These are phyloP conservation scores for Lobosporangium transversale DNA, from an alignment of 192 early-diverging fungal species.

Conservation along the genomic window DNA sequence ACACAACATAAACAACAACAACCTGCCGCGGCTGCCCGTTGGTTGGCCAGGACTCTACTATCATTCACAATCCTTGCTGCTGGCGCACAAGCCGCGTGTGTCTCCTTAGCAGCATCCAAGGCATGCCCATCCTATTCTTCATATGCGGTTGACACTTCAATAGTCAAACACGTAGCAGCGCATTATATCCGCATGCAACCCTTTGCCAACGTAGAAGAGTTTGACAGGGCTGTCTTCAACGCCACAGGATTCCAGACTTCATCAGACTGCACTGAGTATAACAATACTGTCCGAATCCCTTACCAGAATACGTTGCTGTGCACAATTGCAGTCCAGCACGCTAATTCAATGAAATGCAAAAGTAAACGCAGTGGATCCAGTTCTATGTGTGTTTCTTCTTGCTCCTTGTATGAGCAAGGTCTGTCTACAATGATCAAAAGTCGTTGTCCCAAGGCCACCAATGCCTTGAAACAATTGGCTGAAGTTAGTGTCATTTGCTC, in stretches of 20 bases:
- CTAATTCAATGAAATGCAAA: background rate
- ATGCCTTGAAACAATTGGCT: background rate
- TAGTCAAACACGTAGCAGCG: background rate
- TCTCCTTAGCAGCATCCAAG: constrained; percentile 20
- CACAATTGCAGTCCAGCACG: constrained; percentile 15
- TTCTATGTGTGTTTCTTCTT: constrained; percentile 24
- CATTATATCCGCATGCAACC: constrained; percentile 16
- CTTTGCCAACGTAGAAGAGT: constrained; percentile 24
- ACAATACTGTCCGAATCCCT: constrained; percentile 10
- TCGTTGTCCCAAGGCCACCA: constrained; percentile 12
- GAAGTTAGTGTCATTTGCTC: constrained; percentile 6
- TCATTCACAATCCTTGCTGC: constrained; percentile 14
- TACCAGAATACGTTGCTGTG: constrained; percentile 44
- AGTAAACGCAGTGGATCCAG: background rate
- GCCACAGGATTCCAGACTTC: constrained; percentile 27
- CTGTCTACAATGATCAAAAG: background rate
- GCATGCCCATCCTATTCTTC: constrained; percentile 23
- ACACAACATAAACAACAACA: constrained; percentile 4
- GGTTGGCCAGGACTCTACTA: constrained; percentile 17
- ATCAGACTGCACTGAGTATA: constrained; percentile 24
- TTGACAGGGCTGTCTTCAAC: constrained; percentile 27
- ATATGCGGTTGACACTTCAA: constrained; percentile 10
- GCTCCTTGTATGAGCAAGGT: constrained; percentile 23
- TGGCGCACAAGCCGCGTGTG: constrained; percentile 22
- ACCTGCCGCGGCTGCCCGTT: constrained; percentile 4